Base-by-base conservation (phyloP, 2,329 filamentous ascomycete genomes). In the Juglanconis juglandina region DNA sequence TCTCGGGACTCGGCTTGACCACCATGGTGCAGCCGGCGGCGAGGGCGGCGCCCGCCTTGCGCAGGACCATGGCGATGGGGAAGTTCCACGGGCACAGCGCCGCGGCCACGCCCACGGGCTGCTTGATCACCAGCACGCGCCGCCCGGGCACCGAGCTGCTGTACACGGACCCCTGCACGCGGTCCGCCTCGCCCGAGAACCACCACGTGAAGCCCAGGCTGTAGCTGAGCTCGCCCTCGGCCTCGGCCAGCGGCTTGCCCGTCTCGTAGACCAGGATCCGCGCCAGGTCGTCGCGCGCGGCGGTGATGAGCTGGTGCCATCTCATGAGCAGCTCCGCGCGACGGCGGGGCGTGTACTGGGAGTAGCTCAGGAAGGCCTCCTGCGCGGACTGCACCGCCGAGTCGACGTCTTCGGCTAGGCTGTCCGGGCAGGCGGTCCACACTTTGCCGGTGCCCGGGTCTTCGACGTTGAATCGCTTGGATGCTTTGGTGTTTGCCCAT, bases 21-120 rank as follows among this genome's bases (percentile, higher is more conserved):
- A 93, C 79, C 85, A 93, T 90, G 1, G 88, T 87, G 69, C 88
- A 91, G 1, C 88, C 88, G 3, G 88, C 88, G 1, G 88, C 88
- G 44, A 91, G 73, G 1, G 88, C 88, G 6, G 87, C 86, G 52
- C 83, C 80, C 2, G 82, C 87, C 69, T 91, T 91, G 37, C 88
- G 79, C 56, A 90, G 71, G 6, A 90, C 80, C 84, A 91, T 64
- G 44, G 86, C 86, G 54, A 88, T 79, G 0, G 87, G 87, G 65
- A 89, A 90, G 67, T 91, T 89, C 88, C 88, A 91, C 4, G 88
- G 88, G 1, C 90, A 87, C 14, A 91, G 74, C 0, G 87, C 88
- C 0, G 82, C 87, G 0, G 83, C 80, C 10, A 90, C 87, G 58
- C 88, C 88, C 61, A 90, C 81, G 0, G 88, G 88, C 72, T 91